Evolutionary conservation across 2,329 filamentous ascomycete genomes (phyloP), one percentile per base, ranked within the genome.

Genomic region (Grosmannia huntii): DNA sequence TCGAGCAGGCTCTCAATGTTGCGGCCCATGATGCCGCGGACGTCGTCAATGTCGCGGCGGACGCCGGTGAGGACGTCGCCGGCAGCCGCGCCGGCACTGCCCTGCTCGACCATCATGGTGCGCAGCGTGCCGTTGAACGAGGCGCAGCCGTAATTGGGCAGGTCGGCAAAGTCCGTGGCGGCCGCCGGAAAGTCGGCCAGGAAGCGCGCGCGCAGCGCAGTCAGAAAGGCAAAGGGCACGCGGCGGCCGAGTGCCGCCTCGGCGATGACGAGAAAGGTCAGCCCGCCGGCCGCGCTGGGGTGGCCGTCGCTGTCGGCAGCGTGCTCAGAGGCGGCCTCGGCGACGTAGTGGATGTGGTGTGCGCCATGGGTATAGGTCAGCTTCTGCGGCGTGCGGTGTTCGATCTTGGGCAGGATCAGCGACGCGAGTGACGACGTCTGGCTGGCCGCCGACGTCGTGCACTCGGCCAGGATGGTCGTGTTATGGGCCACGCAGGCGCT

Each of bases 401-500:
- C 79, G 77, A 99, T 95, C 72, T 96, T 96, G 60, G 95, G 94
- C 51, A 99, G 89, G 75, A 99, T 90, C 66, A 96, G 79, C 51
- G 90, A 94, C 64, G 92, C 90, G 66, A 97, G 87, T 14, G 87
- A 90, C 5, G 90, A 90, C 59, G 89, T 88, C 65, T 89, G 84
- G 49, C 86, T 89, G 11, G 87, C 85, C 61, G 90, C 87, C 2
- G 90, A 90, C 38, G 89, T 85, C 54, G 90, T 95, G 76, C 95
- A 92, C 75, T 99, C 94, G 67, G 89, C 77, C 61, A 99, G 85
- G 73, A 99, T 96, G 52, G 91, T 97, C 58, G 84, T 89, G 68
- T 94, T 86, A 75, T 97, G 85, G 55, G 94, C 90, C 72, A 99
- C 94, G 76, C 94, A 97, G 65, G 90, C 86, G 75, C 90, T 96